Base-by-base conservation (phyloP, 139 green algal species). In the Coelastrella sp. region DNA sequence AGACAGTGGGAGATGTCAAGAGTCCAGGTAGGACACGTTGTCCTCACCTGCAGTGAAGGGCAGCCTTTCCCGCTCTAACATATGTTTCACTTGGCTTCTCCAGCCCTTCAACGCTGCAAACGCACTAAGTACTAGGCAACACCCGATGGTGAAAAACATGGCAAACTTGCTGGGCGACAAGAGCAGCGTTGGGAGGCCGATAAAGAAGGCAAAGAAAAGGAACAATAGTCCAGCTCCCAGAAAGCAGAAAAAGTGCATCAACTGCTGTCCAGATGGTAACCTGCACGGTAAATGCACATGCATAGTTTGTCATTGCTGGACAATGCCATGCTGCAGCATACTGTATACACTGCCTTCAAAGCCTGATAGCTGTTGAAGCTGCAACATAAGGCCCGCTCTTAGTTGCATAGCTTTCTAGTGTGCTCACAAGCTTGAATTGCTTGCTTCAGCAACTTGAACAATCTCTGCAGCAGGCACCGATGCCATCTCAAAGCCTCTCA, bases 161-260 rank as follows among this genome's bases (percentile, higher is more conserved):
- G 96, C 97, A 90, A 99, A 99, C 88, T 98, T 99, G 32, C 96
- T 93, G n/a, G 97, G 97, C 0, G 92, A 85, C 15, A 99, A 63
- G 62, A 98, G 94, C 67, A 98, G 93, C 30, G 98, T 86, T 1
- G 97, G 97, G 0, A 99, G 90, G 84, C 97, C 97, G 9, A 99
- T 72, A 66, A 92, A 92, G 86, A 99, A 98, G 0, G 96, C 90
- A 27, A 99, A 84, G 25, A 94, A 64, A 21, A 99, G 90, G 84
- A 98, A 95, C 13, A 98, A 76, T 21, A 88, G 34, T 2, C 95
- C 94, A 30, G 62, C 87, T 9, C 73, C 91, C 51, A 96, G 38
- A 27, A 98, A 92, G 27, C 32, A 51, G 63, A 89, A 90, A 62
- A 91, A 91, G 62, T 89, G 81, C 11, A 87, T 77, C 17, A 93